Conservation (phyloP, 345 rosid genomes). For the Viola odorata region DNA sequence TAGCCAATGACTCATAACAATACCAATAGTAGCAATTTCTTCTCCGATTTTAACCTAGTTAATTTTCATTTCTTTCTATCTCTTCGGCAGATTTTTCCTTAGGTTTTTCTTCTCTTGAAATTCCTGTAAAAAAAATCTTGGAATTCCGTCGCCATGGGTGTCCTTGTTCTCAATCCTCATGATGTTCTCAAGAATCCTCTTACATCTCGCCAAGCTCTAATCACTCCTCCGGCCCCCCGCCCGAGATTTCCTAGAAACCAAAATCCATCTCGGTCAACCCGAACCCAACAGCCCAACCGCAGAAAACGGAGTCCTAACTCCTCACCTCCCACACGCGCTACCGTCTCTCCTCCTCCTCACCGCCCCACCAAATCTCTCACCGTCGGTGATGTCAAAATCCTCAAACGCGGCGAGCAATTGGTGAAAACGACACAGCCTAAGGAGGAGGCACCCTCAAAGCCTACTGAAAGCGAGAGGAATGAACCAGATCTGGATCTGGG, state of each 20-base stretch:
- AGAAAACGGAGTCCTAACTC: constrained; percentile 36
- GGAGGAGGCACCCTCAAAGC: background rate
- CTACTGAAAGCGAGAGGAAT: background rate
- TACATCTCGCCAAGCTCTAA: constrained; percentile 16
- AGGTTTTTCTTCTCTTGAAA: background rate
- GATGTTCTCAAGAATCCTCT: constrained; percentile 36
- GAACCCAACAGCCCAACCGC: constrained; percentile 31
- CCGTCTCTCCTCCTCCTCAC: background rate
- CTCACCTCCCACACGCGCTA: constrained; percentile 20
- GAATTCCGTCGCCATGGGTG: constrained; percentile 39
- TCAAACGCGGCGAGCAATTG: constrained; percentile 57
- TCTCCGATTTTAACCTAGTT: too few species aligned
- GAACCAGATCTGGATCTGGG: constrained; percentile 26
- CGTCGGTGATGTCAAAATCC: constrained; percentile 55
- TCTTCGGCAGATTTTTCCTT: background rate
- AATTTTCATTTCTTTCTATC: background rate
- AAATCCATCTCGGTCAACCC: constrained; percentile 17
- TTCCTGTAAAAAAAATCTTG: background rate
- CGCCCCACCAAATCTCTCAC: constrained; percentile 12
- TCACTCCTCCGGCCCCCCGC: constrained; percentile 19
- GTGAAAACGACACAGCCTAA: background rate
- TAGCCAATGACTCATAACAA: background rate
- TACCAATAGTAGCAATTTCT: background rate
- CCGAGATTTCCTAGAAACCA: constrained; percentile 24
- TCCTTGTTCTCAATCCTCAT: constrained; percentile 53